Base-by-base conservation (phyloP, 768 basidiomycete species). In the Lentinus tigrinus region DNA sequence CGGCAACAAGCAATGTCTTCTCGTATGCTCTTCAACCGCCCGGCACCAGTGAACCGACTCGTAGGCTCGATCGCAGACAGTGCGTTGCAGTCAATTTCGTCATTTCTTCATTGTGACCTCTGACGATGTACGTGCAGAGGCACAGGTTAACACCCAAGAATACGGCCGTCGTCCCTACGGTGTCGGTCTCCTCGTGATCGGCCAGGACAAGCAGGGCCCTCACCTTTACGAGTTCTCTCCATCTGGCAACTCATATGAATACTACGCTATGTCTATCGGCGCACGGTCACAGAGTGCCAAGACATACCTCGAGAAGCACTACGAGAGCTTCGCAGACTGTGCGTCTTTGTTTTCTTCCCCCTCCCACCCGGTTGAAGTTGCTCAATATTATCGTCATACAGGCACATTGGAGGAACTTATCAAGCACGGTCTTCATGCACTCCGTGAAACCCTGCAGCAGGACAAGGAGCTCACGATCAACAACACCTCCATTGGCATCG, bases 171-270 rank as follows among this genome's bases (percentile, higher is more conserved):
- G 97, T 54, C 97, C 97, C 2, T 99, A 99, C 66, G 97, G 97
- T 72, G 97, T 99, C 11, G 97, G 97, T 6, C 96, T 98, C 80
- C 89, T 99, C 47, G 96, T 99, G 62, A 89, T 97, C 63, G 97
- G 97, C 10, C 85, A 90, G 67, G 97, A 98, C 74, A 89, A 95
- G 68, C 85, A 89, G n/a, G 97, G 97, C 3, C 95, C 97, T 4
- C 97, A 98, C 73, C 84, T 99, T 38, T 98, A 93, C 74, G 97
- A 98, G 73, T 98, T 99, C 78, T 95, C 95, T 1, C 97, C 97
- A 0, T 91, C 95, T 0, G 97, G 97, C 19, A 95, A 92, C 70
- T 93, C 93, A 21, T 98, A 96, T 70, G 96, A 98, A 73, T 99
- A 98, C 75, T 93, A 87, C 70, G 97, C 97, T 47, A 95, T 98